A percentile compares a stretch with the other conserved stretches of the same genome.
These are phyloP conservation scores for Penicillium sp. DNA, from an alignment of 2,329 filamentous ascomycete species.

Conservation along the genomic window DNA sequence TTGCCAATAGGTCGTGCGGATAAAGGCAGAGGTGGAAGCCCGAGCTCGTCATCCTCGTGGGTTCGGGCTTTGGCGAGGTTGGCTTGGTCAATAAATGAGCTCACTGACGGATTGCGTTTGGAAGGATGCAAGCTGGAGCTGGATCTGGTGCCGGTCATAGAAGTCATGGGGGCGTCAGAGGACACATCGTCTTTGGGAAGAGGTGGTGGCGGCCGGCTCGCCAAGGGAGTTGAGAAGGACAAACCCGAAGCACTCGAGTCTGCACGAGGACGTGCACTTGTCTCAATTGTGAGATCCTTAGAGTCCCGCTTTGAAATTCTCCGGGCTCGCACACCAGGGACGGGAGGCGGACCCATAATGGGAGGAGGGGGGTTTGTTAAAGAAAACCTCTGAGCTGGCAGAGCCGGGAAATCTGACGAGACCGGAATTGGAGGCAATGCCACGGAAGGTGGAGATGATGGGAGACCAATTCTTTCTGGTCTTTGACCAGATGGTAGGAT, in stretches of 20 bases:
- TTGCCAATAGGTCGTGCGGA: conserved; percentile 39
- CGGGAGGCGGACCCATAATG: conserved; percentile 22
- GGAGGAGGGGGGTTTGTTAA: conserved; percentile 17
- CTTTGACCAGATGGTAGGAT: conserved; percentile 39
- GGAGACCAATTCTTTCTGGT: conserved; percentile 30
- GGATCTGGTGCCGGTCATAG: conserved; percentile 15
- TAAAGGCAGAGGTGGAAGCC: conserved; percentile 32
- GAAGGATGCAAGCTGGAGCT: conserved; percentile 24
- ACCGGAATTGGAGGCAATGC: conserved; percentile 49
- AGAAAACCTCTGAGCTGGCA: conserved; percentile 19
- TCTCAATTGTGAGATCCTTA: conserved; percentile 88
- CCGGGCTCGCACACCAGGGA: conserved; percentile 65
- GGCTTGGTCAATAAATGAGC: conserved; percentile 40
- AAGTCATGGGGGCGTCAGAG: conserved; percentile 13
- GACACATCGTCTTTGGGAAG: conserved; percentile 31
- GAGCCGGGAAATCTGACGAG: conserved; percentile 37
- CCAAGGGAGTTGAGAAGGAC: conserved; percentile 25
- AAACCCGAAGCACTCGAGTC: conserved; percentile 25
- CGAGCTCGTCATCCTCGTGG: conserved; percentile 42
- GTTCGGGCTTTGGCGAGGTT: conserved; percentile 45
- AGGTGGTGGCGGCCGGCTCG: conserved; percentile 25
- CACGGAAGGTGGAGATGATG: conserved; percentile 33
- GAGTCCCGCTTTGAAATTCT: conserved; percentile 76
- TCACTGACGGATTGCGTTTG: conserved; percentile 33
- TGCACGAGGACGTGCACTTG: conserved; percentile 44